phyloP scores from a whole-genome alignment of 164 flowering plant species.

The Tetrastigma voinierianum region DNA sequence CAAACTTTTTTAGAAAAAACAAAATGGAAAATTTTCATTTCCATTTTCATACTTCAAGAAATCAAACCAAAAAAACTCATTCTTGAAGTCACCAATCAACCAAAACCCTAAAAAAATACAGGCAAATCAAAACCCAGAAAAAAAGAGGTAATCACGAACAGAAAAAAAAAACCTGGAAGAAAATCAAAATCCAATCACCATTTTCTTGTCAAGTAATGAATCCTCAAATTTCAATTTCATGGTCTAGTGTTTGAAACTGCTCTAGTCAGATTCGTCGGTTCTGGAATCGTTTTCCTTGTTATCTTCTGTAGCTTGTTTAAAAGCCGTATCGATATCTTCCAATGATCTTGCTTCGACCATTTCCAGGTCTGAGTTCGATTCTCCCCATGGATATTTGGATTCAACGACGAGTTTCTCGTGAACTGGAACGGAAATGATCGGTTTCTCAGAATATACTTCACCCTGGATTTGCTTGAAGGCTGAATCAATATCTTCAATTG shows the following conservation, averaged over 20 bases:
- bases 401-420: constrained; percentile 4
- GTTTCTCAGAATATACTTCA: constrained; percentile 26
- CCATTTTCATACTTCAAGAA: constrained; percentile 24
- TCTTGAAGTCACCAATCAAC: constrained; percentile 27
- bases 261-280: constrained; percentile 10
- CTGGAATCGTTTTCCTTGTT: constrained; percentile 14
- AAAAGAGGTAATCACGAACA: neutral
- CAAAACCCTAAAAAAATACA: neutral
- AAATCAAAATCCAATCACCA: neutral
- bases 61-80: constrained; percentile 32
- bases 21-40: constrained; percentile 7
- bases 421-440: constrained; percentile 21
- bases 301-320: constrained; percentile 22
- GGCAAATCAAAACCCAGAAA: neutral
- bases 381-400: constrained; percentile 9
- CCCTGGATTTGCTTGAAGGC: constrained; percentile 27
- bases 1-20: neutral
- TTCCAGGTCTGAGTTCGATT: constrained; percentile 5
- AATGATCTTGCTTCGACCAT: constrained; percentile 32
- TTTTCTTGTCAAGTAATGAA: constrained; percentile 13
- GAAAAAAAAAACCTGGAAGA: neutral
- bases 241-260: constrained; percentile 12
- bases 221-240: constrained; percentile 6
- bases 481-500: constrained; percentile 29
- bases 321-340: constrained; percentile 20